Evolutionary conservation across 306 rosid genomes (phyloP).

Genomic region (Astragalus membranaceus): DNA sequence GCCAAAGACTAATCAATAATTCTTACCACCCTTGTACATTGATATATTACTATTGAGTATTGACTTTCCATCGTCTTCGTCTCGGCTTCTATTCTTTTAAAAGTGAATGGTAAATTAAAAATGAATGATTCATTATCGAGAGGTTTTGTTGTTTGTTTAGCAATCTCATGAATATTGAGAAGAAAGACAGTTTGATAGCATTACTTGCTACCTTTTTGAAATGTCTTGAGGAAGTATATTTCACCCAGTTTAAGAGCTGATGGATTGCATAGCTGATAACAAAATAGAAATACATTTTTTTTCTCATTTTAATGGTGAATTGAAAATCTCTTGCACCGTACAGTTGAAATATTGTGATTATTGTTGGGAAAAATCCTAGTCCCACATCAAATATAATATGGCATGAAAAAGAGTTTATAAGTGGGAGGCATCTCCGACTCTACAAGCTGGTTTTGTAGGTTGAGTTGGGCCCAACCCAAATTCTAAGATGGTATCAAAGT

Average conservation of each 20-base stretch:
- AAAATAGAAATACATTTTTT: neutral
- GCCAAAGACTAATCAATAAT: neutral
- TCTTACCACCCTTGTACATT: neutral
- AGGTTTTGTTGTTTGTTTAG: slow-evolving; percentile 4
- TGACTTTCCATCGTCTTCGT: neutral
- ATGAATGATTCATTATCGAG: neutral
- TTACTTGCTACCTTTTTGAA: neutral
- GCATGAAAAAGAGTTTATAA: too few relatives aligned
- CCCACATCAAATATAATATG: too few relatives aligned
- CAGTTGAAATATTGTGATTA: slow-evolving; percentile 12
- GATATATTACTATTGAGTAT: neutral
- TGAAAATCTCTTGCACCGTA: neutral
- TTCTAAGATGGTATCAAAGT: too few relatives aligned
- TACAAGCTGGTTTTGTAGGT: too few relatives aligned
- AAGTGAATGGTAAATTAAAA: neutral
- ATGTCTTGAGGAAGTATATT: neutral
- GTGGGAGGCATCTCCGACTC: too few relatives aligned
- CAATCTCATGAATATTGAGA: neutral
- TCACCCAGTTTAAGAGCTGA: neutral
- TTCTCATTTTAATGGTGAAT: neutral
- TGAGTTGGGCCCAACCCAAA: too few relatives aligned
- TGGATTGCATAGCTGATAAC: neutral
- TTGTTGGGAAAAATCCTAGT: too few relatives aligned
- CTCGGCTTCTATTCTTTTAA: neutral
- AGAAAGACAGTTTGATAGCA: neutral